Base-by-base conservation (phyloP, 2,329 filamentous ascomycete species). In the Westerdykella sp. region DNA sequence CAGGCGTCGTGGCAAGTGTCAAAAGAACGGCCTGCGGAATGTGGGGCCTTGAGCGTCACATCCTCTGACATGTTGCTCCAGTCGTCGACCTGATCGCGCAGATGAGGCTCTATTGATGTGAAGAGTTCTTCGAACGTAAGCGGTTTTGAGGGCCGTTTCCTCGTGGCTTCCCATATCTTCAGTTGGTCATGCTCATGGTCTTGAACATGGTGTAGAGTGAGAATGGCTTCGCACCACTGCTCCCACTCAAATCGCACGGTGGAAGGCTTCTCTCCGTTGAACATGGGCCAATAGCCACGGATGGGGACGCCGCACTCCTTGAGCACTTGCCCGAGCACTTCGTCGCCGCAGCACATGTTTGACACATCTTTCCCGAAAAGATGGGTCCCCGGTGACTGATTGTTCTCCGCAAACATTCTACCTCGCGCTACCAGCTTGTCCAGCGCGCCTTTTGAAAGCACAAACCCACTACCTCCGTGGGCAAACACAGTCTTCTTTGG, bases 381-480 rank as follows among this genome's bases (percentile, higher is more conserved):
- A 37, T 63, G 57, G 1, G 60, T 65, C 9, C 62, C 61, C 15
- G 57, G 59, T 2, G 53, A 54, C 23, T 54, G 53, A 35, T 62
- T 53, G 43, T 65, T 62, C 36, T 62, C 55, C 7, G 55, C 57
- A 34, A 66, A 65, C 58, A 62, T 65, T 18, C 60, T 40, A 36
- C 70, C 59, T 0, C 69, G 65, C 1, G 65, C 59, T 44, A 64
- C 56, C 40, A 66, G 47, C 50, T 59, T 59, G 39, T 70, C 58
- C 70, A 83, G 75, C 3, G 77, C 72, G 1, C 70, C 73, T 28
- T 73, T 58, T 12, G 70, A 71, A 15, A 73, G 49, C 4, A 73
- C 55, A 30, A 69, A 71, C 22, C 68, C 70, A 34, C 63, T 70
- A 5, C 70, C 69, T 11, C 68, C 69, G 34, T 73, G 69, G 0